phyloP scores from a whole-genome alignment of 2,329 filamentous ascomycete genomes.

The Trichophyton equinum region DNA sequence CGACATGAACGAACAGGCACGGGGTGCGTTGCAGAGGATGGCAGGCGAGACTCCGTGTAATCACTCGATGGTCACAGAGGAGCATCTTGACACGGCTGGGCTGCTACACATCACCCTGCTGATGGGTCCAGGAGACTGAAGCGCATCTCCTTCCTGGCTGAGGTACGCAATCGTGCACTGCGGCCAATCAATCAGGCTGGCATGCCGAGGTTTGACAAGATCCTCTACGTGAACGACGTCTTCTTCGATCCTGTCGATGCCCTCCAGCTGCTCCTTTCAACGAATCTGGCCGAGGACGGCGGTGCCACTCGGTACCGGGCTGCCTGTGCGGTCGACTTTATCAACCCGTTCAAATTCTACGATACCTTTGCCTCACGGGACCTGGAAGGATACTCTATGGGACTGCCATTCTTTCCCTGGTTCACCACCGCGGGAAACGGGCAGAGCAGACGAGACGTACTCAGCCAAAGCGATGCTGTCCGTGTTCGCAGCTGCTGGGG shows the following conservation, averaged over 20 bases:
- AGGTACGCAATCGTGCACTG: constrained; percentile 59
- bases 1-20: constrained; percentile 47
- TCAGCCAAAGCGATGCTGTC: constrained; percentile 47
- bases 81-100: constrained; percentile 44
- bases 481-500: constrained; percentile 65
- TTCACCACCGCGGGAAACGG: constrained; percentile 44
- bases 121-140: constrained; percentile 53
- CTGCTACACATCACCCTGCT: constrained; percentile 49
- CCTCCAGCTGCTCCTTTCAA: constrained; percentile 49
- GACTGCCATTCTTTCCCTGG: constrained; percentile 61
- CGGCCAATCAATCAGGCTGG: constrained; percentile 44
- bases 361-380: constrained; percentile 65
- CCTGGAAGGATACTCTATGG: constrained; percentile 54
- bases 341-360: constrained; percentile 62
- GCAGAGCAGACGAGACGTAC: constrained; percentile 49
- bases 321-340: constrained; percentile 64
- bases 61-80: constrained; percentile 46
- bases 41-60: constrained; percentile 38
- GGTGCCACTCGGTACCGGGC: constrained; percentile 51
- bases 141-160: constrained; percentile 60
- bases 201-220: constrained; percentile 39
- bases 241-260: constrained; percentile 48
- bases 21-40: constrained; percentile 42
- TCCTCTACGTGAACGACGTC: constrained; percentile 57
- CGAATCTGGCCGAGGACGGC: constrained; percentile 43